Conservation (phyloP, 192 early-diverging fungal genomes). For the Coemansia javaensis region DNA sequence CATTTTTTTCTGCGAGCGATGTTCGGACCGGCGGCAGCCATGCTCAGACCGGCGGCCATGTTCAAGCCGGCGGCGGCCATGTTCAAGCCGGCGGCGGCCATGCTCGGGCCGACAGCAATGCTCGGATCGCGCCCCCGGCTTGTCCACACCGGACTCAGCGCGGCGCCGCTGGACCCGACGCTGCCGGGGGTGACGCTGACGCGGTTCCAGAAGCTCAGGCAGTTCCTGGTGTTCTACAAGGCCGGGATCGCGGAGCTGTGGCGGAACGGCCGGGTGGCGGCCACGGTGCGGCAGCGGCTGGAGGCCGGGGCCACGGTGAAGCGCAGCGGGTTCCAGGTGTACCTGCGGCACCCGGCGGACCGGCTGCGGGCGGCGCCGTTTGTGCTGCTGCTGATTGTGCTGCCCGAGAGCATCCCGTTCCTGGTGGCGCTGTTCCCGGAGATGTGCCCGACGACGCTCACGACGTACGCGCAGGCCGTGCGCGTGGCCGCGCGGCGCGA, state of each 20-base stretch:
- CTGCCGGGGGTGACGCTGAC: constrained; percentile 31
- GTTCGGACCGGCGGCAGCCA: too few species aligned
- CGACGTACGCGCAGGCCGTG: constrained; percentile 24
- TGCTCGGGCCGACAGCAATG: not conserved
- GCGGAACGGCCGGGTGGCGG: constrained; percentile 10
- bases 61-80: not conserved
- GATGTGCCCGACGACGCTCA: constrained; percentile 36
- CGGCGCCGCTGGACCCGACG: constrained; percentile 26
- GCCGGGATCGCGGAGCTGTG: constrained; percentile 30
- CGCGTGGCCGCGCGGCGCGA: constrained; percentile 33
- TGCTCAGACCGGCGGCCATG: too few species aligned
- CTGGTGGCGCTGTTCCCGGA: constrained; percentile 23
- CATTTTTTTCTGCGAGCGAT: too few species aligned
- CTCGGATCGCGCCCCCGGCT: too few species aligned
- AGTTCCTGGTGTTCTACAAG: constrained; percentile 39
- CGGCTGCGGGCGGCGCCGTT: constrained; percentile 38
- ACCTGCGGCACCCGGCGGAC: constrained; percentile 20
- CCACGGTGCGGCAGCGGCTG: constrained; percentile 12
- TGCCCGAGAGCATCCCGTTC: constrained; percentile 36
- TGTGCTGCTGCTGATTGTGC: constrained; percentile 24
- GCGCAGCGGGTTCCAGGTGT: constrained; percentile 31
- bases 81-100: not conserved
- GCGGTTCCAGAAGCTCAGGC: constrained; percentile 25
- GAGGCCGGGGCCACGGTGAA: constrained; percentile 4
- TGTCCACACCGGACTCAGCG: not conserved